A percentile compares a stretch with the other conserved stretches of the same genome.
phyloP scores from a whole-genome alignment of 1,139 yeast species.

The Eremothecium sinecaudum region DNA sequence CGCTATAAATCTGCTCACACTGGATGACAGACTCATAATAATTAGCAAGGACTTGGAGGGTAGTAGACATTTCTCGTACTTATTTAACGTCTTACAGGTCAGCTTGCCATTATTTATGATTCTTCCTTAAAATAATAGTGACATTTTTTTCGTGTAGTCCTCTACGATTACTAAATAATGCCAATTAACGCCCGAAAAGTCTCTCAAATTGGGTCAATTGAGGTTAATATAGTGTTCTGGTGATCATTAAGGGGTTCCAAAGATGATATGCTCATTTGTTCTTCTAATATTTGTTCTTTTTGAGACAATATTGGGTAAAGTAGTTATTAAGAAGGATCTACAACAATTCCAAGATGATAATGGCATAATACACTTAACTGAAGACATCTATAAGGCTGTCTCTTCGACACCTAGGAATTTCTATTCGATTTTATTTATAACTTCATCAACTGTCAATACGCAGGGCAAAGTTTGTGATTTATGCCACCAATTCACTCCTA shows the following conservation, averaged over 20 bases:
- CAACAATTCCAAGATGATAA: conserved; percentile 15
- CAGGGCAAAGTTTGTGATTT: conserved; percentile 34
- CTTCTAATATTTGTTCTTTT: too few species aligned
- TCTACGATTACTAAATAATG: too few species aligned
- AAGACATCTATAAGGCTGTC: conserved; percentile 26
- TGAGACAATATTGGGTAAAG: too few species aligned
- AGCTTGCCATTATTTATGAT: too few species aligned
- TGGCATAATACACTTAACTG: conserved; percentile 26
- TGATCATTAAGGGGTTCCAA: neutral
- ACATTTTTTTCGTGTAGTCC: too few species aligned
- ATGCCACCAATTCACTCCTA: conserved; percentile 37
- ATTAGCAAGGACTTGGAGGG: conserved; percentile 19
- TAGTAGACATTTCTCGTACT: conserved; percentile 22
- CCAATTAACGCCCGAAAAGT: too few species aligned
- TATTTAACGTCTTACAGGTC: too few species aligned
- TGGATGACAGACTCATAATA: conserved; percentile 24
- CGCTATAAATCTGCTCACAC: conserved; percentile 20
- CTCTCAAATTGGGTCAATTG: too few species aligned
- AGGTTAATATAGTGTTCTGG: too few species aligned
- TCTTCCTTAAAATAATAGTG: too few species aligned
- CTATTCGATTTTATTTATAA: conserved; percentile 37
- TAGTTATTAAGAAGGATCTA: conserved; percentile 7
- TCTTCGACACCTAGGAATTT: conserved; percentile 35
- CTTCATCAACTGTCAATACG: conserved; percentile 33
- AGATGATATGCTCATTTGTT: neutral